These are phyloP conservation scores for Wallemia mellicola DNA, from an alignment of 1,284 basidiomycete species.

Conservation along the genomic window DNA sequence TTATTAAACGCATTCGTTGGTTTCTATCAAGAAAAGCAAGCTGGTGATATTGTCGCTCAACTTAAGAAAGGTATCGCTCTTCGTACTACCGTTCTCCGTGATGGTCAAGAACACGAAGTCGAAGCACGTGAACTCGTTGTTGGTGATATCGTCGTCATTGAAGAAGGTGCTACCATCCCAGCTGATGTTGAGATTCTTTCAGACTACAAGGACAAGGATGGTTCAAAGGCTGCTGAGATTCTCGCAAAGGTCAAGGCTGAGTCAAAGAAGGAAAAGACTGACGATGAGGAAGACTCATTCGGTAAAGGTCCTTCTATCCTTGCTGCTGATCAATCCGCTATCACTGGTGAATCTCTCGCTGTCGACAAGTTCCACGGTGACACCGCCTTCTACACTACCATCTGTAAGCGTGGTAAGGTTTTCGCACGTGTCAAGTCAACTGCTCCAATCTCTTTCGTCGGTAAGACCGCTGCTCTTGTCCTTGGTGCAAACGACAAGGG, in stretches of 20 bases:
- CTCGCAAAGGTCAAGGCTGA: constrained; percentile 13
- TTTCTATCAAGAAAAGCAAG: constrained; percentile 15
- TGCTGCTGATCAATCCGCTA: constrained; percentile 16
- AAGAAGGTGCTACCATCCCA: constrained; percentile 24
- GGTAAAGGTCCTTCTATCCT: background rate
- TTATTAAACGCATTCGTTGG: constrained; percentile 15
- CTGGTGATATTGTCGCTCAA: constrained; percentile 23
- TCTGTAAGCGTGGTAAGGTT: constrained; percentile 24
- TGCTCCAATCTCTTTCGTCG: constrained; percentile 22
- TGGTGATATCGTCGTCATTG: constrained; percentile 21
- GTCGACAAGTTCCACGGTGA: constrained; percentile 26
- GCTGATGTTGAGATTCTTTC: constrained; percentile 23
- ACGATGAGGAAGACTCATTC: background rate
- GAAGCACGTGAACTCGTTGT: constrained; percentile 26
- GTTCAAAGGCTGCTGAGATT: constrained; percentile 12
- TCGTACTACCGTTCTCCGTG: constrained; percentile 20
- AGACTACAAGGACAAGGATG: constrained; percentile 13
- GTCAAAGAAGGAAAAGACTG: constrained; percentile 4
- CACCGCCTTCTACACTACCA: constrained; percentile 19
- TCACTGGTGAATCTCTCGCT: constrained; percentile 26
- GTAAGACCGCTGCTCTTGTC: constrained; percentile 21
- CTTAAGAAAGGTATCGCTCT: constrained; percentile 27
- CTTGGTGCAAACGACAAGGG: constrained; percentile 73
- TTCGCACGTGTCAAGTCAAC: constrained; percentile 21
- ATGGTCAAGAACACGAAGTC: constrained; percentile 22